Base-by-base conservation (phyloP, 1,284 basidiomycete genomes). In the Cryptococcus depauperatus region DNA sequence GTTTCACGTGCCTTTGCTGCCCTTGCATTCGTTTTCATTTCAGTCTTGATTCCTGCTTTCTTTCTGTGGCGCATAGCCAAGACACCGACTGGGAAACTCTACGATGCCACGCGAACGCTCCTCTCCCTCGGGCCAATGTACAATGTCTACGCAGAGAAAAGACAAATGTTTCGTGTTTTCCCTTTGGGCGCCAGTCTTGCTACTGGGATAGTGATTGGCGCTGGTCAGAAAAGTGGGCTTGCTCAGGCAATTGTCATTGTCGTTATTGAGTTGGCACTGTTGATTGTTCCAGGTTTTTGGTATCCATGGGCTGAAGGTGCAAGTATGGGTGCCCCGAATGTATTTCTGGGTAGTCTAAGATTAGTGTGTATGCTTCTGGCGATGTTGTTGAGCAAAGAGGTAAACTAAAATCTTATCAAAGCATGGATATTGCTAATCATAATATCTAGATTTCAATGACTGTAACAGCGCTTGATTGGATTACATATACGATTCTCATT, bases 261-360 rank as follows among this genome's bases (percentile, higher is more conserved):
- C 16, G 77, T 92, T 13, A 79, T 87, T 23, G 90, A 95, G 65
- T 82, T 95, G 14, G 75, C 76, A 26, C 80, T 83, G 34, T 84
- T 89, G 5, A 74, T 93, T 43, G 78, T 86, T 26, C 93, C 90
- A 33, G 89, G 85, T 48, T 75, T 95, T 33, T 95, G 90, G 89
- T 77, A 92, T 47, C 91, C 92, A 14, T 97, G 92, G 92, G 90
- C 87, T 33, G 84, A 86, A 44, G 91, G 92, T 3, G 90, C 92
- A 1, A 86, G 88, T 55, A 96, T 96, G 92, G 92, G 90, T 13
- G 77, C 88, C 18, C 82, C 91, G 48, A 88, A 85, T 66, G 93
- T 95, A 73, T 74, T 95, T 58, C 83, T 92, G 54, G 90, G 86
- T 50, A 85, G 95, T 3, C 79, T 85, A 26, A 77, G 93, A 54